Base-by-base conservation (phyloP, 805 yeast species). In the Pichia thaimueangensis region DNA sequence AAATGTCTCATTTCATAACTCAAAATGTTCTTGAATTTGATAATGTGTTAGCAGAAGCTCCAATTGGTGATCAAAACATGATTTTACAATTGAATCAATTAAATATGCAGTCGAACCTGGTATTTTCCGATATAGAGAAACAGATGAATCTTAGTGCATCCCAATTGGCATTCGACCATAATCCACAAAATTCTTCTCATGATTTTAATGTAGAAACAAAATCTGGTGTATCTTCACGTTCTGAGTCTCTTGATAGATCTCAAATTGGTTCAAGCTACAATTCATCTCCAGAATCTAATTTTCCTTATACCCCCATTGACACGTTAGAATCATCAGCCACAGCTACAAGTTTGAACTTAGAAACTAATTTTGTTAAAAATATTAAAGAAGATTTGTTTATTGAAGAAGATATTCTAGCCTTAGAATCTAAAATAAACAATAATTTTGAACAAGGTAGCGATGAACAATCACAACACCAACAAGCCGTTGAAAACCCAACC, bases 221-320 rank as follows among this genome's bases (percentile, higher is more conserved):
- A 12, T 39, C 38, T 5, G 30, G 16, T 7, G 5, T 36, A 16
- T 13, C n/a, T 16, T 16, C 42, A 17, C 34, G 40, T n/a, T 30
- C 36, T 8, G 11, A 23, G 4, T 32, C 34, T 24, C 36, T 30
- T 28, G 45, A 36, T 10, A 17, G 30, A 36, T 36, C 42, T 17
- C 43, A 35, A 7, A n/a, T 16, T 15, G 35, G 11, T 20, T 15
- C 24, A 17, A 24, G 38, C 25, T 36, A 39, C 19, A 24, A 40
- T 22, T 42, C 41, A 20, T 42, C 45, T 20, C 55, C 55, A 2
- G 52, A 41, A 21, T 47, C 55, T n/a, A 49, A 39, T 21, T 41
- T 47, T 8, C 42, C 55, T 15, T 52, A 49, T 30, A 52, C 56
- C 4, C 56, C 56, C 7, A 39, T 47, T n/a, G 56, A 52, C n/a